phyloP scores from a whole-genome alignment of 257 asterid genomes.

The Forsythia viridissima region DNA sequence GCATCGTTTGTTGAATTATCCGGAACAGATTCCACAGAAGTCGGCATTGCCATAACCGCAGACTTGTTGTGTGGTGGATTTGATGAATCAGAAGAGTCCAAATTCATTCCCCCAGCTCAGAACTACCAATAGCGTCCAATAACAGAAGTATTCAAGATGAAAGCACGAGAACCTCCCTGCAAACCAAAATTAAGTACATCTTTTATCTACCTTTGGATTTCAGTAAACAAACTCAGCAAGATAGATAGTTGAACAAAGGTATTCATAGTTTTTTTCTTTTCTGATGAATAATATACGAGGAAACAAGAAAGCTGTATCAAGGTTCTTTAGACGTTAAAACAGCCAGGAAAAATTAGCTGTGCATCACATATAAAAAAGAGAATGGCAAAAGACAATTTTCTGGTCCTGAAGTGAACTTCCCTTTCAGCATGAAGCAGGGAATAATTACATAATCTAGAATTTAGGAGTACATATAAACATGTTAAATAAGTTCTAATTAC shows the following conservation, averaged over 20 bases:
- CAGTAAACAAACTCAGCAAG: background rate
- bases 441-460: background rate
- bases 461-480: background rate
- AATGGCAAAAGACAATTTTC: background rate
- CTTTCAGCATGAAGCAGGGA: background rate
- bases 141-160: slow-evolving; percentile 11
- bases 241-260: background rate
- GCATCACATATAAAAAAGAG: background rate
- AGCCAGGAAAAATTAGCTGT: background rate
- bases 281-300: background rate
- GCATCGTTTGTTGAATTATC: slow-evolving; percentile 43
- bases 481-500: slow-evolving; percentile 9
- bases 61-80: slow-evolving; percentile 36
- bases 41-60: slow-evolving; percentile 33
- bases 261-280: background rate
- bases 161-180: slow-evolving; percentile 21
- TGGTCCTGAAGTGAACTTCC: background rate
- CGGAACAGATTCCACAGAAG: slow-evolving; percentile 43
- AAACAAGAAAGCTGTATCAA: background rate
- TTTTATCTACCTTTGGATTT: background rate
- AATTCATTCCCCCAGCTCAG: slow-evolving; percentile 47
- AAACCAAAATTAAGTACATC: background rate
- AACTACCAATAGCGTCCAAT: slow-evolving; percentile 19
- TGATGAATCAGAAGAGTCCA: slow-evolving; percentile 52
- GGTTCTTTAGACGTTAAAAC: slow-evolving; percentile 13